Evolutionary conservation across 108 stramenopile species (phyloP), one percentile per base, ranked within the genome.

Genomic region (Ochromonas danica): DNA sequence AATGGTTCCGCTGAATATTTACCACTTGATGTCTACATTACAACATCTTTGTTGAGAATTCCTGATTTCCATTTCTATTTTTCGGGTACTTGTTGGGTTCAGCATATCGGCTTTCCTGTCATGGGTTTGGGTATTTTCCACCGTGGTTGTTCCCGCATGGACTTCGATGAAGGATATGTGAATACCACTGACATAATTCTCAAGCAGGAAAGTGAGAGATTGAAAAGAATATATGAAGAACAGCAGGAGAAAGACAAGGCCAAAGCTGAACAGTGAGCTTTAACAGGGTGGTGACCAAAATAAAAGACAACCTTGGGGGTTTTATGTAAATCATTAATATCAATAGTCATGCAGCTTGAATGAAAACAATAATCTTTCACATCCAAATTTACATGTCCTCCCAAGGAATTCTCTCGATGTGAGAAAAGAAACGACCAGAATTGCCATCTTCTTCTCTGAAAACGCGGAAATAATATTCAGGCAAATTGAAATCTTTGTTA

Each of bases 401-500:
- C 78, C 78, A 78, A 36, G 2, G 6, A 61, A 78, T 78, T 40
- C 63, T 42, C 1, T 78, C 78, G n/a, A 78, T 78, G 38, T 61
- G 78, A 14, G 42, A 43, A 61, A 78, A 78, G 78, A 65, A 78
- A 2, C 22, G 1, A 25, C 78, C 43, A 17, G 78, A 22, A 61
- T 61, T 42, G 22, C 45, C 60, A 27, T 78, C 36, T n/a, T 92
- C 89, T 85, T 97, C 95, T 40, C 97, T 85, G 2, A 88, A 85
- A 14, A 98, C 90, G 67, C 93, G 91, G 67, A 91, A 98, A 81
- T 95, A 97, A 67, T 91, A 89, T 77, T 96, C 97, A 2, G 97
- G 97, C 95, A 96, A 94, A 40, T 79, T 87, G 80, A 95, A 92
- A 6, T 77, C 72, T 39, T 92, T 93, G 33, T 90, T 89, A 71